These are phyloP conservation scores for Dioscorea alata DNA, from an alignment of 106 monocot species.

Conservation along the genomic window DNA sequence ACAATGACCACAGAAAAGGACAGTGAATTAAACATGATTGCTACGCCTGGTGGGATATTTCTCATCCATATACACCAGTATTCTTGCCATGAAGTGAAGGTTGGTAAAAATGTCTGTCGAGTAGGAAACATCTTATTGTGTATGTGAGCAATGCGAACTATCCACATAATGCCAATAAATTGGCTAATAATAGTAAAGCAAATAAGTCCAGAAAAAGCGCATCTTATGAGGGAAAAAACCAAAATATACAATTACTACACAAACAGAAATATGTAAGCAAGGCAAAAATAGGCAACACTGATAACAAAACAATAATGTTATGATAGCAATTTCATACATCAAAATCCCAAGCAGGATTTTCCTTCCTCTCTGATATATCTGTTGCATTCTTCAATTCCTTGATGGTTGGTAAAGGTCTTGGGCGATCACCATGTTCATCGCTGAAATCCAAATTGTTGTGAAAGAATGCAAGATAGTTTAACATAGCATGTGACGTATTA, in stretches of 20 bases:
- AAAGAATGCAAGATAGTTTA: not conserved
- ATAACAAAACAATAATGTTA: too few relatives aligned
- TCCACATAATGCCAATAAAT: too few relatives aligned
- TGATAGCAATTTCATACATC: slow-evolving; percentile 29
- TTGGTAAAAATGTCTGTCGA: too few relatives aligned
- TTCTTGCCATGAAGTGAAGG: too few relatives aligned
- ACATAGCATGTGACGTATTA: not conserved
- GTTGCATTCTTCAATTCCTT: slow-evolving; percentile 76
- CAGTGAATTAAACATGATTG: not conserved
- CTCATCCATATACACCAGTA: too few relatives aligned
- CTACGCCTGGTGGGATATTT: not conserved
- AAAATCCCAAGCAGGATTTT: slow-evolving; percentile 78
- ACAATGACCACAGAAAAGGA: not conserved
- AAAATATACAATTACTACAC: not conserved
- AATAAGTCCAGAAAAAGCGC: too few relatives aligned
- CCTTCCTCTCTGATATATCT: slow-evolving; percentile 69
- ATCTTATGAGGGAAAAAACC: too few relatives aligned
- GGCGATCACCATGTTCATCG: slow-evolving; percentile 84
- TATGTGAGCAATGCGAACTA: too few relatives aligned
- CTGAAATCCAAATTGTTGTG: slow-evolving; percentile 18
- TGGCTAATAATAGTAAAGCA: too few relatives aligned
- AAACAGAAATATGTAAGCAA: not conserved
- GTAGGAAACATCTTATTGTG: too few relatives aligned
- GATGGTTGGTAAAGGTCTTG: slow-evolving; percentile 69
- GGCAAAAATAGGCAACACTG: not conserved